Conservation (phyloP, 306 rosid species). For the Hylodesmum podocarpum region DNA sequence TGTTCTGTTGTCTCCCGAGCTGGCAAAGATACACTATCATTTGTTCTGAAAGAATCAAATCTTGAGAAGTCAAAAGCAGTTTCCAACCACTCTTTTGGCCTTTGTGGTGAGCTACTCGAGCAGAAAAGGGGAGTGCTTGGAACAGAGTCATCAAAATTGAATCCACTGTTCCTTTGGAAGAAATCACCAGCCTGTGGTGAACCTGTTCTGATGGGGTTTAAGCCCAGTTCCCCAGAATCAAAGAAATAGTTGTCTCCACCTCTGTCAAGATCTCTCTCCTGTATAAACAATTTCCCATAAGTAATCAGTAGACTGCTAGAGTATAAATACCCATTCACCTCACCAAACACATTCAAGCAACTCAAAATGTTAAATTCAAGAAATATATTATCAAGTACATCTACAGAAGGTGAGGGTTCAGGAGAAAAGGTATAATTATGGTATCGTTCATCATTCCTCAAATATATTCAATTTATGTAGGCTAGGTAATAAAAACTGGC, state of each 20-base stretch:
- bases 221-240: constrained; percentile 76
- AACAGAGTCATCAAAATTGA: constrained; percentile 88
- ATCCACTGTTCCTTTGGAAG: constrained; percentile 62
- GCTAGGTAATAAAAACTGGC: too few relatives aligned
- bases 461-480: background rate
- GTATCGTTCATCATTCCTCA: background rate
- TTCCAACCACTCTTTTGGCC: constrained; percentile 61
- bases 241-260: constrained; percentile 66
- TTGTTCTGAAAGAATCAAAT: constrained; percentile 75
- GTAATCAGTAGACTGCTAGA: constrained; percentile 24
- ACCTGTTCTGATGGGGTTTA: constrained; percentile 77
- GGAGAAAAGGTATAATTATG: background rate
- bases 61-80: constrained; percentile 78
- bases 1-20: constrained; percentile 50
- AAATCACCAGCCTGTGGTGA: constrained; percentile 49
- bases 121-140: constrained; percentile 91
- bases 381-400: background rate
- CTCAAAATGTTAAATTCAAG: background rate
- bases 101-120: constrained; percentile 64
- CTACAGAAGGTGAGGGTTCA: background rate
- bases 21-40: constrained; percentile 61
- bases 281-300: background rate
- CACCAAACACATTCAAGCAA: constrained; percentile 21
- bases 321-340: constrained; percentile 6
- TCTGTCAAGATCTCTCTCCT: constrained; percentile 66